Percentiles rank a stretch among this genome's conserved stretches.
These are phyloP conservation scores for Capsicum chinense DNA, from an alignment of 257 asterid genomes.

Conservation along the genomic window DNA sequence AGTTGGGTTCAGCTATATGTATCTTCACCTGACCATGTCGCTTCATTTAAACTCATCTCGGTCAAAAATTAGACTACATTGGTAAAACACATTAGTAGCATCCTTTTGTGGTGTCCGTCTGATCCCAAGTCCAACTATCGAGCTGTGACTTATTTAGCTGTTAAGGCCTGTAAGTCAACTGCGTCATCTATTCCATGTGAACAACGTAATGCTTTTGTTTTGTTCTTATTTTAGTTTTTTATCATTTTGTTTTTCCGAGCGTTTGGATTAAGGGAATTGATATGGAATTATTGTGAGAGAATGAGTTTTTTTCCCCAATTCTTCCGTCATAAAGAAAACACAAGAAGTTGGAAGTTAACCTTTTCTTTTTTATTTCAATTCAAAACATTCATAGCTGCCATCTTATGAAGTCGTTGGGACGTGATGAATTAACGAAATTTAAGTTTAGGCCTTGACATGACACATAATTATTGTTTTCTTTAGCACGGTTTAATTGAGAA, in stretches of 20 bases:
- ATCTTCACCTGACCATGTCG: background rate
- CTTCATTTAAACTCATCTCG: background rate
- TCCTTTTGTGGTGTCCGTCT: background rate
- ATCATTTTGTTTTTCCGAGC: background rate
- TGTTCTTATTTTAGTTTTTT: background rate
- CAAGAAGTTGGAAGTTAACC: background rate
- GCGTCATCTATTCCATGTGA: conserved; percentile 11
- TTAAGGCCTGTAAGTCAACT: background rate
- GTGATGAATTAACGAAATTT: background rate
- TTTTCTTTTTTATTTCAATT: background rate
- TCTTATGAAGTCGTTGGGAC: background rate
- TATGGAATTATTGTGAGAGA: background rate
- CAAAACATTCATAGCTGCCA: background rate
- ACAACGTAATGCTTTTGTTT: background rate
- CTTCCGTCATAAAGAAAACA: conserved; percentile 2
- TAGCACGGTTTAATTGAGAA: conserved; percentile 4
- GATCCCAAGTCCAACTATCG: background rate
- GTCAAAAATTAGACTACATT: background rate
- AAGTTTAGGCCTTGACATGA: background rate
- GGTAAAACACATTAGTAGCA: background rate
- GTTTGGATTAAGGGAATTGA: background rate
- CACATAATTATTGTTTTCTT: background rate
- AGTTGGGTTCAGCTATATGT: background rate
- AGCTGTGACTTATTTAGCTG: background rate
- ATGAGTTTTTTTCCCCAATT: background rate